These are phyloP conservation scores for Neofusicoccum ribis DNA, from an alignment of 2,329 filamentous ascomycete genomes.

Conservation along the genomic window DNA sequence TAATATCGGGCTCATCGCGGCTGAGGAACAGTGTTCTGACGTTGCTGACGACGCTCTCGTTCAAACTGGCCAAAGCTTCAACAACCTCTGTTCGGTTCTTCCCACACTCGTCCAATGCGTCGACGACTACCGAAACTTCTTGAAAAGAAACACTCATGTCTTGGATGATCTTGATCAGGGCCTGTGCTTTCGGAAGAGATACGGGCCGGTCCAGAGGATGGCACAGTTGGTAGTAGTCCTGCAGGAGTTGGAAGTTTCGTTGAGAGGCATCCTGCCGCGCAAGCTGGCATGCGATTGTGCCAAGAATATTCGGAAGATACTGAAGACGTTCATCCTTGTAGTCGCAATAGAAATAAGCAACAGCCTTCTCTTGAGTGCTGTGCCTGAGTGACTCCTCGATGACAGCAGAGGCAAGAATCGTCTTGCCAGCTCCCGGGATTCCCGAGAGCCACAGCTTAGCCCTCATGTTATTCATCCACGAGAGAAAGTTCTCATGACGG, in stretches of 20 bases:
- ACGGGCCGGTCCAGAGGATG: conserved; percentile 4
- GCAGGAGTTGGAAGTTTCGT: conserved; percentile 23
- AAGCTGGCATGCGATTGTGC: conserved; percentile 31
- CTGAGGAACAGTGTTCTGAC: background rate
- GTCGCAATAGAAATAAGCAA: conserved; percentile 35
- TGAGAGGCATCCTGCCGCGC: conserved; percentile 29
- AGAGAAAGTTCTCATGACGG: background rate
- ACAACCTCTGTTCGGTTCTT: conserved; percentile 18
- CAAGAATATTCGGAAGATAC: conserved; percentile 27
- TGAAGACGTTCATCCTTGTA: conserved; percentile 28
- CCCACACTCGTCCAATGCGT: conserved; percentile 31
- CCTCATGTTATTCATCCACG: background rate
- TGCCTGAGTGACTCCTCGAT: background rate
- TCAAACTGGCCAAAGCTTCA: conserved; percentile 1
- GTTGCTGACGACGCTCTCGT: background rate
- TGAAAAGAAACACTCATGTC: conserved; percentile 23
- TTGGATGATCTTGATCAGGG: conserved; percentile 19
- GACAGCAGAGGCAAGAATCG: background rate
- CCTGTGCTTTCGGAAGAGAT: background rate
- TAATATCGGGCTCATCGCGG: background rate
- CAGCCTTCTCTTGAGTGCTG: background rate
- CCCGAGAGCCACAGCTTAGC: background rate
- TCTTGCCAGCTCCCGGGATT: background rate
- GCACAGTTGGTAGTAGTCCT: conserved; percentile 19
- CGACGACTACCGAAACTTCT: conserved; percentile 27